Percentiles rank a stretch among this genome's conserved stretches.
Evolutionary conservation across 345 rosid species (phyloP).

Genomic region (Populus deltoides): DNA sequence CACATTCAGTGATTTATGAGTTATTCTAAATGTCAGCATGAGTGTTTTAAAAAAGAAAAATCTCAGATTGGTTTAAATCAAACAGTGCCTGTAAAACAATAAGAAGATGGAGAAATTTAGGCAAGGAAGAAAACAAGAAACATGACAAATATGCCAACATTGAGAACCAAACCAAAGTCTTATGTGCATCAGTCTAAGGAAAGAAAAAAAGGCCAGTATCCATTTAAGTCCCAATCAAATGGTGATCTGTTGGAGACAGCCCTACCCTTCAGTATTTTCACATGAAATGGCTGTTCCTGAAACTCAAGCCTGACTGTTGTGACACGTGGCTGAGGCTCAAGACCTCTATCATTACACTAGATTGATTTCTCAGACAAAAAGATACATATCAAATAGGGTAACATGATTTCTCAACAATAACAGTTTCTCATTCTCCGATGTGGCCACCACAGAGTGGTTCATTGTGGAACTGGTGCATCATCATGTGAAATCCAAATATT

Average conservation of each 20-base stretch:
- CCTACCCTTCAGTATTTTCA: not conserved
- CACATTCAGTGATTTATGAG: not conserved
- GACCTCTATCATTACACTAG: not conserved
- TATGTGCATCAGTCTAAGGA: not conserved
- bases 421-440: not conserved
- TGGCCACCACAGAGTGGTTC: not conserved
- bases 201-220: not conserved
- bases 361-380: not conserved
- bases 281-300: not conserved
- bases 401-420: not conserved
- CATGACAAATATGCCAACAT: not conserved
- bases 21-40: not conserved
- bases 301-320: not conserved
- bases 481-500: not conserved
- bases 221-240: not conserved
- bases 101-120: not conserved
- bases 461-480: not conserved
- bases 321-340: not conserved
- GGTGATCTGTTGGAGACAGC: not conserved
- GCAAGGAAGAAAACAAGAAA: too few species aligned
- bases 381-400: not conserved
- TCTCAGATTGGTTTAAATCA: not conserved
- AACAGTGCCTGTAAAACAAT: not conserved
- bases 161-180: not conserved
- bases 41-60: not conserved